Base-by-base conservation (phyloP, 192 early-diverging fungal species). In the Umbelopsis sp. region DNA sequence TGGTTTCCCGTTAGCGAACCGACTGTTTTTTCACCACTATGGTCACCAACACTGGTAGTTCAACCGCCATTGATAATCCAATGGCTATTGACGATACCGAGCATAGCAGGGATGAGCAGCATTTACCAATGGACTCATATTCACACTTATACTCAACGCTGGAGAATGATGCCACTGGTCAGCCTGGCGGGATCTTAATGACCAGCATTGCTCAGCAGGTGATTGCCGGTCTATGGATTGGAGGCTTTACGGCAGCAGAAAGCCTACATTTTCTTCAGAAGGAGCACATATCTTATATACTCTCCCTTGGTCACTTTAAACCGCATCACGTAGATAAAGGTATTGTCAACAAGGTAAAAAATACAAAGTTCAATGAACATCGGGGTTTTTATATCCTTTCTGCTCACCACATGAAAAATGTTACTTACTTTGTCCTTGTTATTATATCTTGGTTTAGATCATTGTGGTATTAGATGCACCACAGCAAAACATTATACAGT, bases 401-500 rank as follows among this genome's bases (percentile, higher is more conserved):
- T 59, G 26, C 22, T 25, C n/a, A 29, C 2, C 25, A 54, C 52
- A 44, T 12, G n/a, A n/a, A n/a, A n/a, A n/a, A n/a, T 1, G 5
- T 41, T 41, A 11, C 38, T 41, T 41, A 41, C 38, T 11, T n/a
- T 11, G 38, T 41, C 38, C 36, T 41, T n/a, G n/a, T n/a, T n/a
- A n/a, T n/a, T n/a, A n/a, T n/a, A n/a, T n/a, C n/a, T 41, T 41
- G 38, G 8, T 41, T 41, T 41, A 71, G 54, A 59, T 62, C n/a
- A 59, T 71, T 43, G 43, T 41, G n/a, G 41, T 92, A 38, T 83
- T 86, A 32, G 91, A 92, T 70, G 73, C 83, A 70, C 82, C 84
- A 2, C 84, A 86, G 45, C 83, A 87, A 52, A 89, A 92, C 76
- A 84, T 94, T 4, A 82, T 92, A 69, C 83, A 88, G 71, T 81